Evolutionary conservation across 768 basidiomycete species (phyloP).

Genomic region (Suillus decipiens): DNA sequence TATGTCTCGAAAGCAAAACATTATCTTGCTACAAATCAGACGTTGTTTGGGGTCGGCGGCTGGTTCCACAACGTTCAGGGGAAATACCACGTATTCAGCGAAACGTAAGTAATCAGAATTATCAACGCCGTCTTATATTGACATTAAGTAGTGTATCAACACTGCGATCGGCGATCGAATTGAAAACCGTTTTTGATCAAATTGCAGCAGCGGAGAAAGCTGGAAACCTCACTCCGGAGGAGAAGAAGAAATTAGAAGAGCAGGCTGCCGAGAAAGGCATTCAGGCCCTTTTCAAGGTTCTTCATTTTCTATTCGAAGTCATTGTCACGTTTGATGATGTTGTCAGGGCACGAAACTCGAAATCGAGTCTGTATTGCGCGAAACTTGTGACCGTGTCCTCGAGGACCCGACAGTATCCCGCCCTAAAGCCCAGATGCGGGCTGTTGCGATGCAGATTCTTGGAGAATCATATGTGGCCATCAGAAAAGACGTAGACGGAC

Average conservation of each 20-base stretch:
- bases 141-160: conserved; percentile 67
- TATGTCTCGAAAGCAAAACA: conserved; percentile 84
- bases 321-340: not conserved
- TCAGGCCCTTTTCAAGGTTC: conserved; percentile 87
- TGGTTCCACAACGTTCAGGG: conserved; percentile 93
- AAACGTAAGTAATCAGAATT: conserved; percentile 61
- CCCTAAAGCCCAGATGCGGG: conserved; percentile 67
- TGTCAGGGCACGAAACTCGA: conserved; percentile 86
- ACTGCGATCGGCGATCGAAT: conserved; percentile 81
- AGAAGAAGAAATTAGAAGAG: conserved; percentile 82
- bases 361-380: conserved; percentile 84
- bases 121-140: conserved; percentile 9
- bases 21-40: conserved; percentile 70
- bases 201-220: conserved; percentile 88
- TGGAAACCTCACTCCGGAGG: conserved; percentile 75
- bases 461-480: conserved; percentile 78
- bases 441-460: conserved; percentile 80
- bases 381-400: conserved; percentile 83
- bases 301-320: conserved; percentile 10
- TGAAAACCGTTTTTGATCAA: conserved; percentile 89
- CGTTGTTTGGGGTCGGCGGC: conserved; percentile 80
- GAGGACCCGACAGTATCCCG: conserved; percentile 54
- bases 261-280: conserved; percentile 93
- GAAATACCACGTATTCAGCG: conserved; percentile 91
- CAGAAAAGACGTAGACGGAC: conserved; percentile 55